Base-by-base conservation (phyloP, 2,329 filamentous ascomycete species). In the Aspergillus fischeri region DNA sequence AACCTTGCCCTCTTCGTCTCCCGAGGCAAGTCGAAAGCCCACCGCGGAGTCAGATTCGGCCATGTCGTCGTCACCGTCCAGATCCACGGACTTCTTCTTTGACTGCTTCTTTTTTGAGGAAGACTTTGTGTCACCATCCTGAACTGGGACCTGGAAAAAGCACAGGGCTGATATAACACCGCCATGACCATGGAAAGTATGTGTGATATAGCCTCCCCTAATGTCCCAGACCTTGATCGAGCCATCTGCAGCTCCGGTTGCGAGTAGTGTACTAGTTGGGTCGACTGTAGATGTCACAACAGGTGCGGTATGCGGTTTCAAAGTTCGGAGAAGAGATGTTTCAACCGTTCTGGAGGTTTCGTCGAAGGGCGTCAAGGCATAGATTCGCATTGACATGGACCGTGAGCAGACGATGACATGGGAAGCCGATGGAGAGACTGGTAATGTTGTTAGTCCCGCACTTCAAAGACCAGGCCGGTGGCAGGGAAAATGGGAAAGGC, bases 211-310 rank as follows among this genome's bases (percentile, higher is more conserved):
- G 24, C 94, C 94, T 48, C 88, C 91, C 51, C 83, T 81, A 58
- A 99, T 91, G 75, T 99, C 94, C 93, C 93, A 99, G 53, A 99
- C 88, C 74, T 99, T 99, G 67, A 97, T 90, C 0, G 89, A 85
- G 25, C 94, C 94, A 70, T 99, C 94, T 3, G 94, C 92, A 51
- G 90, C 91, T 61, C 95, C 94, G 17, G 93, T 97, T 17, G 92
- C 94, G 47, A 99, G 81, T 11, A 99, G 80, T 1, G 93, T 96
- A 68, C 92, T 89, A 1, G 92, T 96, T 54, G 85, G 83, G 72
- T 99, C 94, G 60, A 94, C 86, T 1, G 91, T 87, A 14, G 93
- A 81, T 8, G 93, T 91, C 1, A 96, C 87, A 1, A 97, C 92
- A 0, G 95, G 94, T 2, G 93, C 92, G 0, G 86, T 83, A 71